phyloP scores from a whole-genome alignment of 2,329 filamentous ascomycete species.

The Colletotrichum zoysiae region DNA sequence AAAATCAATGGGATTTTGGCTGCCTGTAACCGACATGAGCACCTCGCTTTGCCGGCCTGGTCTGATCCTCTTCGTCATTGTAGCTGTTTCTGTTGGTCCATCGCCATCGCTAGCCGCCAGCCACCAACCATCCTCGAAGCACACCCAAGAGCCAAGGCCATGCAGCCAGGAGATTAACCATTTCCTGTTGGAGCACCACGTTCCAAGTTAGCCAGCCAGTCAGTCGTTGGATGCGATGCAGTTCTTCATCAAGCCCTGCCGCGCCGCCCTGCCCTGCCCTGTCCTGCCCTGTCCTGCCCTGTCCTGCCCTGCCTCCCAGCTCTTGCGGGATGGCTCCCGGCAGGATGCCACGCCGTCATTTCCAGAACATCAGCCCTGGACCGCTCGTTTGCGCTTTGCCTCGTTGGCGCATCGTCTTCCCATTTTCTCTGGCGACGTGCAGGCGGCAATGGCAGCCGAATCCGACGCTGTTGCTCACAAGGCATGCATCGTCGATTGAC shows the following conservation, averaged over 20 bases:
- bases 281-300: too few relatives aligned
- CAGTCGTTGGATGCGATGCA: slow-evolving; percentile 6
- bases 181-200: slow-evolving; percentile 15
- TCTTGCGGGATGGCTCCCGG: slow-evolving; percentile 22
- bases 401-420: neutral
- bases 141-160: slow-evolving; percentile 21
- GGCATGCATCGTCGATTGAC: neutral
- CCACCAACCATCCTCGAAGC: neutral
- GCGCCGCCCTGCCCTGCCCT: neutral
- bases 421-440: neutral
- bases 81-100: slow-evolving; percentile 8
- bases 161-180: slow-evolving; percentile 33
- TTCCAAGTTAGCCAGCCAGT: slow-evolving; percentile 24
- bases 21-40: slow-evolving; percentile 27
- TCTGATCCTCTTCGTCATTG: neutral
- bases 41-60: slow-evolving; percentile 1
- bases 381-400: slow-evolving; percentile 1
- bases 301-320: neutral
- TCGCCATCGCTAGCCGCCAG: neutral
- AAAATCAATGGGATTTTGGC: neutral
- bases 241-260: slow-evolving; percentile 29
- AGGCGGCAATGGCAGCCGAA: slow-evolving; percentile 4
- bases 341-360: slow-evolving; percentile 32
- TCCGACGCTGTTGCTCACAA: slow-evolving; percentile 20
- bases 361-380: slow-evolving; percentile 27